These are phyloP conservation scores for Cystoisospora suis DNA, from an alignment of 169 alveolate species.

Conservation along the genomic window DNA sequence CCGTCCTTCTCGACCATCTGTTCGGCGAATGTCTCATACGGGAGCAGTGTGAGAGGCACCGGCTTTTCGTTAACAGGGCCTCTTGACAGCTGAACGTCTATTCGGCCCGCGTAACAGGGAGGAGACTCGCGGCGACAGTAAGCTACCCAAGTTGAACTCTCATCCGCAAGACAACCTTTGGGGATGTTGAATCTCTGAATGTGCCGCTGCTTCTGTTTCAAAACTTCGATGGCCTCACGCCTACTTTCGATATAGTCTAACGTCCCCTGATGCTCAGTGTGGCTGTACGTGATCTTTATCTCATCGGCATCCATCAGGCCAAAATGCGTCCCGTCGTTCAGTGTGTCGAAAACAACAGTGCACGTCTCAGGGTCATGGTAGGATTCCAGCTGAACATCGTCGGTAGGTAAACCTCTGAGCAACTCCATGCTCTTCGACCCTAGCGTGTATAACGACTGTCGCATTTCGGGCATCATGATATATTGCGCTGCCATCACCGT, in stretches of 20 bases:
- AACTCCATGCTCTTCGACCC: background rate
- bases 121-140: background rate
- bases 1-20: constrained; percentile 9
- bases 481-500: background rate
- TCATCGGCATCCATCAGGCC: background rate
- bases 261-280: background rate
- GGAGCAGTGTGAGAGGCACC: background rate
- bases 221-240: background rate
- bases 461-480: background rate
- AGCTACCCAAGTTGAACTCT: background rate
- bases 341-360: background rate
- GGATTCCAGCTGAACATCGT: background rate
- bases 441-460: background rate
- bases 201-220: constrained; percentile 22
- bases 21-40: background rate
- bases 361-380: background rate
- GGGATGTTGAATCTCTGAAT: constrained; percentile 3
- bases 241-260: background rate
- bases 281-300: background rate
- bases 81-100: background rate
- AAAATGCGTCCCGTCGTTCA: background rate
- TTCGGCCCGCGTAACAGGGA: constrained; percentile 9
- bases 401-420: background rate
- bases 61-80: background rate
- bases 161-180: background rate